Conservation (phyloP, 2,329 filamentous ascomycete species). For the Fusarium brachygibbosum region DNA sequence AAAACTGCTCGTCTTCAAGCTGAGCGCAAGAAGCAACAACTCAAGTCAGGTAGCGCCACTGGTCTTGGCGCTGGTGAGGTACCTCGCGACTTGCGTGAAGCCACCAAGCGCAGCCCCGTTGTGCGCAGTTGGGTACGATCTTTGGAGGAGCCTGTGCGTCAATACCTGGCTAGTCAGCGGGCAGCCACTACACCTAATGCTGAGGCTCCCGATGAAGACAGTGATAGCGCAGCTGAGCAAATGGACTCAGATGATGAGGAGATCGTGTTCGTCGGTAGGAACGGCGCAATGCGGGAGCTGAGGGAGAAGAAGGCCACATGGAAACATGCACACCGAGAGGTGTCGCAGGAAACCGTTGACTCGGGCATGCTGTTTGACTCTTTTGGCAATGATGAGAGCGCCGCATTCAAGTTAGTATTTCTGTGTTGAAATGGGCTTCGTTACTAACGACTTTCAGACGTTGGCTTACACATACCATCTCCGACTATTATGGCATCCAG, state of each 20-base stretch:
- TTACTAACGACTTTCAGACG: slow-evolving; percentile 66
- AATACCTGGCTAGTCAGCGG: slow-evolving; percentile 73
- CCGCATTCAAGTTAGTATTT: slow-evolving; percentile 81
- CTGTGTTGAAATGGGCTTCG: neutral
- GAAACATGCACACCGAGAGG: slow-evolving; percentile 65
- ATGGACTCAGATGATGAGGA: slow-evolving; percentile 78
- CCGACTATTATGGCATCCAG: slow-evolving; percentile 88
- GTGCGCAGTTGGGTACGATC: slow-evolving; percentile 85
- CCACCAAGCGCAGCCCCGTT: slow-evolving; percentile 82
- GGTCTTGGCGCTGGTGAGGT: slow-evolving; percentile 69
- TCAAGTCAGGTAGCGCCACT: slow-evolving; percentile 57
- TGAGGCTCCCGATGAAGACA: slow-evolving; percentile 35
- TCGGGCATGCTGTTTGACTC: slow-evolving; percentile 84
- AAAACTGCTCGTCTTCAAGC: slow-evolving; percentile 58
- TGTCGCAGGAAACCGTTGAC: slow-evolving; percentile 70
- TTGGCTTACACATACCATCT: slow-evolving; percentile 94
- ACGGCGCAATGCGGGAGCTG: slow-evolving; percentile 68
- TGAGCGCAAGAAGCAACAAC: slow-evolving; percentile 63
- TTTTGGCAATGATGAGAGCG: slow-evolving; percentile 78
- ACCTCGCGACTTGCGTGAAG: slow-evolving; percentile 83
- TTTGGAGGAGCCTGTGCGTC: slow-evolving; percentile 85
- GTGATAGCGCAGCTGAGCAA: slow-evolving; percentile 54
- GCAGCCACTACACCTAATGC: slow-evolving; percentile 15
- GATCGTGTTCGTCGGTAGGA: slow-evolving; percentile 87
- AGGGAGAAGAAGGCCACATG: slow-evolving; percentile 56